Evolutionary conservation across 495 filamentous ascomycete genomes (phyloP), one percentile per base, ranked within the genome.

Genomic region (Beverwykella pulmonaria): DNA sequence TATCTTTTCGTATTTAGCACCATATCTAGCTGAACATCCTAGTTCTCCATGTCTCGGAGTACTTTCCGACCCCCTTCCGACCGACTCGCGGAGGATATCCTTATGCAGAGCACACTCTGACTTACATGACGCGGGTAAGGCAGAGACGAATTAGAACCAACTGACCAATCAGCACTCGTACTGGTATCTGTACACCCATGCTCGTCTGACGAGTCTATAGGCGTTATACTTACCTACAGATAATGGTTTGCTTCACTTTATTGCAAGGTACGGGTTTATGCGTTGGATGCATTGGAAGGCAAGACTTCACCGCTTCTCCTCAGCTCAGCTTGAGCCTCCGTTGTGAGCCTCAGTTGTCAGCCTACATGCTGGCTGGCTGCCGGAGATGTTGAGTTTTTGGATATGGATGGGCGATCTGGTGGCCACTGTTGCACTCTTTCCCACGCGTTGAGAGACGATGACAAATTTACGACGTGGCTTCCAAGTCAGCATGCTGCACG

Each of bases 51-150:
- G 32, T 44, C 39, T 44, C 39, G 17, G 12, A 34, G 30, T 12
- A 34, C 30, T 4, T 5, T 12, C 30, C 4, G 4, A 12, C 4
- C 12, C 12, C 30, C 5, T 5, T 5, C 30, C 30, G 5, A 6
- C 44, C 48, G 48, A 52, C 22, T 23, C 19, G 6, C 10, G 48
- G 48, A 52, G 19, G 48, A 52, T 52, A 52, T 5, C 17, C 26
- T 3, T 15, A 52, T 29, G 48, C 26, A 29, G 6, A 23, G 48
- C 48, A 52, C 48, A 12, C 48, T 52, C 48, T 52, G 14, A 52
- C 48, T 52, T 52, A 52, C 48, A 52, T 52, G 26, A 25, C 22
- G 9, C 20, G 48, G 48, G 20, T 52, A 29, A 52, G 48, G 48
- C 48, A 52, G 48, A 25, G 26, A 15, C 26, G 9, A 52, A 52